Base-by-base conservation (phyloP, 768 basidiomycete genomes). In the Rhizopogon salebrosus region DNA sequence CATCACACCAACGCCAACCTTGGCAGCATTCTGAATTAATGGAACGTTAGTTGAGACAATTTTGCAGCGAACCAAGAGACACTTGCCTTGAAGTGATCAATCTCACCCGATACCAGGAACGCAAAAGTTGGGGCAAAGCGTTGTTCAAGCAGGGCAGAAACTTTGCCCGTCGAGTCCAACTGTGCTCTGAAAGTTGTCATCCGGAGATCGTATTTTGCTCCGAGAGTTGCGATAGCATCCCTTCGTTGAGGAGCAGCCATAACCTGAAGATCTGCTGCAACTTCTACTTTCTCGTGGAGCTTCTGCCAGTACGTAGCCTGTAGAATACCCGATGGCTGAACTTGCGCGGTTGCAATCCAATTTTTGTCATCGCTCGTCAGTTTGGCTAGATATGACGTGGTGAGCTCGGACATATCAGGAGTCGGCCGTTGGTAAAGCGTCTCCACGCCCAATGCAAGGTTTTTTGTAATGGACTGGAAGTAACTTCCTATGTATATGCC, bases 291-390 rank as follows among this genome's bases (percentile, higher is more conserved):
- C 53, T 95, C 92, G 68, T 87, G 87, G 54, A 99, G 73, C 66
- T 92, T 94, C 58, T 98, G 94, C 89, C 92, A 97, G 70, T 98
- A 99, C 8, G 92, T 95, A 26, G 94, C 83, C 70, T 94, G 89
- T 23, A 97, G 62, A 45, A 91, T 79, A 22, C 95, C 92, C 14
- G 83, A 76, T 14, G 87, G 80, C 66, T 94, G 92, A 11, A 95
- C 57, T 63, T 92, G 90, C 11, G 92, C 87, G 4, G 94, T 95
- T n/a, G 91, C 92, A 61, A 93, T 94, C 92, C 92, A 95, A 65
- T 78, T 83, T 64, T 82, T 85, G 66, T 84, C 78, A 26, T 76
- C 69, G 57, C 83, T 72, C 0, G 86, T 89, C 68, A 83, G 83
- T 72, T 93, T 94, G 46, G 86, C 85, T 48, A 92, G 77, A 70